Conservation (phyloP, 179 eudicot species). For the Kewa caespitosa region DNA sequence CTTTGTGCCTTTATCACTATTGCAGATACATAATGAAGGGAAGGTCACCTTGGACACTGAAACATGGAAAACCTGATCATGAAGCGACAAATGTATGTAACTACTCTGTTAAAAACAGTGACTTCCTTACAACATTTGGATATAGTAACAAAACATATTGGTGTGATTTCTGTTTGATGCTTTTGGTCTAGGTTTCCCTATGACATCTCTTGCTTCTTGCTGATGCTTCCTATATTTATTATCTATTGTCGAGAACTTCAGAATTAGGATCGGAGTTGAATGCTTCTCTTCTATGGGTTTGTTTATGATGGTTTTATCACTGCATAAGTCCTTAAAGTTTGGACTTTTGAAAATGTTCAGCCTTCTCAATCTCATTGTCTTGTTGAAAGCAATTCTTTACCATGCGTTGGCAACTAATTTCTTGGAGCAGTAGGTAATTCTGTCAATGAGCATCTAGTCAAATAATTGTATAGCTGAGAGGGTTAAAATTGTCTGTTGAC, state of each 20-base stretch:
- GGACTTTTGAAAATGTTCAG: no score
- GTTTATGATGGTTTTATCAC: no score
- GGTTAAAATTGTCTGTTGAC: no score
- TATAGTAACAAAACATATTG: no score
- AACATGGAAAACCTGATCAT: slow-evolving; percentile 92
- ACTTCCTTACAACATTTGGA: no score
- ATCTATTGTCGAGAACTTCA: neutral
- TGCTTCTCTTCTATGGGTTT: neutral
- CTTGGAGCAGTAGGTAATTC: neutral
- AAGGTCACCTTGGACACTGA: slow-evolving; percentile 73
- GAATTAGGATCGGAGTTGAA: neutral
- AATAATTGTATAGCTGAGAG: neutral
- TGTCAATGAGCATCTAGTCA: neutral
- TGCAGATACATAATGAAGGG: slow-evolving; percentile 78
- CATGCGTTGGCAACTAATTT: neutral
- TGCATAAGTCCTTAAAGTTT: no score
- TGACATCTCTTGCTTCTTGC: neutral
- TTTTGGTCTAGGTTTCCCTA: neutral
- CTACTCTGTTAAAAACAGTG: neutral
- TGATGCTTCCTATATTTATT: neutral
- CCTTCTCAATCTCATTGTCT: no score
- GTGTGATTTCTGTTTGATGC: slow-evolving; percentile 5
- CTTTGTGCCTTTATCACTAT: slow-evolving; percentile 7
- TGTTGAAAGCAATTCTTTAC: neutral
- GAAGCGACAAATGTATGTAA: slow-evolving; percentile 69